Evolutionary conservation across 1,284 basidiomycete genomes (phyloP).

Genomic region (Fomitopsis pinicola): DNA sequence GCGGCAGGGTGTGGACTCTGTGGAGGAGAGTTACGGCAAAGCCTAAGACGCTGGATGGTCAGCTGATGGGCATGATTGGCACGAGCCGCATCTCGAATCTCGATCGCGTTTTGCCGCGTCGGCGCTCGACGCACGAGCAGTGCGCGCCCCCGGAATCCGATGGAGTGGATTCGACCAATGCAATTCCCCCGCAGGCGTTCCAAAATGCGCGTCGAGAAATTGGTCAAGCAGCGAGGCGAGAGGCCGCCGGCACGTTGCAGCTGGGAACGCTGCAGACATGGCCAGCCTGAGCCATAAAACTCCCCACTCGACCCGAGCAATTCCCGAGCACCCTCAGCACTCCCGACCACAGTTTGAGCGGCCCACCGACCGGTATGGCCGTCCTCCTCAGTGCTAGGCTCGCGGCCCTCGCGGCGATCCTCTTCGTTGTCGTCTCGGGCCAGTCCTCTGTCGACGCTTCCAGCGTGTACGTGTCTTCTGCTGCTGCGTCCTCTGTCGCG

Average conservation of each 20-base stretch:
- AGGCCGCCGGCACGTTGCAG: background rate
- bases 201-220: background rate
- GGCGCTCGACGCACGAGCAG: no score
- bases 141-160: no score
- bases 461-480: slow-evolving; percentile 5
- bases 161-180: background rate
- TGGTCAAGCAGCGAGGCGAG: background rate
- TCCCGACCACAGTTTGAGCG: background rate
- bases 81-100: background rate
- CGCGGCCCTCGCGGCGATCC: slow-evolving; percentile 10
- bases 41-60: background rate
- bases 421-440: slow-evolving; percentile 7
- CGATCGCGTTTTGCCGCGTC: background rate
- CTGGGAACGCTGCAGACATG: background rate
- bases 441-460: slow-evolving; percentile 6
- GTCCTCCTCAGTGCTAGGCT: slow-evolving; percentile 4
- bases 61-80: background rate
- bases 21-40: background rate
- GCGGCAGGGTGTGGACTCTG: background rate
- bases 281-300: background rate
- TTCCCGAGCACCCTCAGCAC: background rate
- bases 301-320: background rate
- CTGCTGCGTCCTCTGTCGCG: background rate
- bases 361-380: background rate
- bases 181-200: background rate